Evolutionary conservation across 1,284 basidiomycete species (phyloP).

Genomic region (Abortiporus biennis): DNA sequence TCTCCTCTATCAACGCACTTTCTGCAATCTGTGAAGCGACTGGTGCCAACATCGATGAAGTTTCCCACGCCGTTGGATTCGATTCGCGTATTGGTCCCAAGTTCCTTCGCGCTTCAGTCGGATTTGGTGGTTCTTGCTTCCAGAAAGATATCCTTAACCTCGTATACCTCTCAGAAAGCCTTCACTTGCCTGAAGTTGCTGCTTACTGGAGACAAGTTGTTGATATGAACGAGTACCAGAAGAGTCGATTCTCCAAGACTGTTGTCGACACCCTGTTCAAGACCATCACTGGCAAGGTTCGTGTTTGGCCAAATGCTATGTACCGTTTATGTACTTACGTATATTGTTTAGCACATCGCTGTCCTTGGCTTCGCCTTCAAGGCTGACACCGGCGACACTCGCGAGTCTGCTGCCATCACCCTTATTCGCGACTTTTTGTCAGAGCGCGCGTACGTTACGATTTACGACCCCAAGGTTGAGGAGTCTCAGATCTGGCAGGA

Average conservation of each 20-base stretch:
- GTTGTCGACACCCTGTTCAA: constrained; percentile 97
- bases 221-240: constrained; percentile 96
- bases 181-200: constrained; percentile 95
- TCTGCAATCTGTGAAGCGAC: constrained; percentile 99
- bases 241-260: constrained; percentile 82
- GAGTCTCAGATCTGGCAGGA: constrained; percentile 73
- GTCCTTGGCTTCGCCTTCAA: constrained; percentile 97
- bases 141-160: constrained; percentile 99
- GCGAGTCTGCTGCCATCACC: constrained; percentile 95
- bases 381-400: constrained; percentile 95
- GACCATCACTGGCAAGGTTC: constrained; percentile 90
- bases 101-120: constrained; percentile 92
- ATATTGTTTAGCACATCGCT: constrained; percentile 71
- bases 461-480: constrained; percentile 91
- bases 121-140: constrained; percentile 99
- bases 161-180: constrained; percentile 92
- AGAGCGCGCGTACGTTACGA: constrained; percentile 81
- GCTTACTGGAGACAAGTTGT: constrained; percentile 97
- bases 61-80: constrained; percentile 90
- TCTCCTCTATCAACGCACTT: constrained; percentile 96
- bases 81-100: constrained; percentile 93
- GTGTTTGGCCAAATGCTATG: constrained; percentile 17
- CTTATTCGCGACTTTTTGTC: constrained; percentile 91
- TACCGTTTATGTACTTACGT: constrained; percentile 14
- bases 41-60: constrained; percentile 98